These are phyloP conservation scores for Solanum appendiculatum DNA, from an alignment of 257 asterid species.

Conservation along the genomic window DNA sequence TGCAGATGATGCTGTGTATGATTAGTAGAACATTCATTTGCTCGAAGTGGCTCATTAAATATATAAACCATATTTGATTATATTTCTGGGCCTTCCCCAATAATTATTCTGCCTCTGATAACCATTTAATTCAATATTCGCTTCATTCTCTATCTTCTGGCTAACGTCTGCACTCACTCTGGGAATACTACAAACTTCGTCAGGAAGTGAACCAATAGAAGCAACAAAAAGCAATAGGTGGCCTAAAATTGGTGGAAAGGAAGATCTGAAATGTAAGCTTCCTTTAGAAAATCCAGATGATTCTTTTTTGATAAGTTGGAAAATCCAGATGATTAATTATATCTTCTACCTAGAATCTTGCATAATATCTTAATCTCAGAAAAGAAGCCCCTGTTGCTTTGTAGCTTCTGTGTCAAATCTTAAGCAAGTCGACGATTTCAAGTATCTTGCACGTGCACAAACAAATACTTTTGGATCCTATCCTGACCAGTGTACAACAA, in stretches of 20 bases:
- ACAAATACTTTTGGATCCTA: conserved; percentile 23
- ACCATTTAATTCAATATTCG: neutral
- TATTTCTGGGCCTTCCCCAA: neutral
- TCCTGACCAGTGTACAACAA: conserved; percentile 28
- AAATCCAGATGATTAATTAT: neutral
- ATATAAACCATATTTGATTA: neutral
- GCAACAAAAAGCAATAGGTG: conserved; percentile 9
- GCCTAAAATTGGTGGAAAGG: conserved; percentile 22
- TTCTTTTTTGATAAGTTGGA: neutral
- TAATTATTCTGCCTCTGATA: neutral
- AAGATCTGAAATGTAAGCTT: conserved; percentile 38
- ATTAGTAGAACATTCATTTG: neutral
- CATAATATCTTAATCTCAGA: neutral
- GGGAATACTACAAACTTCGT: conserved; percentile 11
- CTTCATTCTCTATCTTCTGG: neutral
- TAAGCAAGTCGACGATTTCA: conserved; percentile 32
- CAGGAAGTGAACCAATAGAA: conserved; percentile 2
- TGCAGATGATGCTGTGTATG: neutral
- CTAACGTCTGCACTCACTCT: conserved; percentile 1
- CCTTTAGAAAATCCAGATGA: conserved; percentile 8
- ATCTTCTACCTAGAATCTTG: neutral
- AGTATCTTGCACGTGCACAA: conserved; percentile 28
- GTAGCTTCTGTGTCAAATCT: conserved; percentile 34
- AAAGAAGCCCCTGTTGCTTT: conserved; percentile 8
- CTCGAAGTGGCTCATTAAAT: neutral